Conservation (phyloP, 2,329 filamentous ascomycete species). For the Tolypocladium ovalisporum region DNA sequence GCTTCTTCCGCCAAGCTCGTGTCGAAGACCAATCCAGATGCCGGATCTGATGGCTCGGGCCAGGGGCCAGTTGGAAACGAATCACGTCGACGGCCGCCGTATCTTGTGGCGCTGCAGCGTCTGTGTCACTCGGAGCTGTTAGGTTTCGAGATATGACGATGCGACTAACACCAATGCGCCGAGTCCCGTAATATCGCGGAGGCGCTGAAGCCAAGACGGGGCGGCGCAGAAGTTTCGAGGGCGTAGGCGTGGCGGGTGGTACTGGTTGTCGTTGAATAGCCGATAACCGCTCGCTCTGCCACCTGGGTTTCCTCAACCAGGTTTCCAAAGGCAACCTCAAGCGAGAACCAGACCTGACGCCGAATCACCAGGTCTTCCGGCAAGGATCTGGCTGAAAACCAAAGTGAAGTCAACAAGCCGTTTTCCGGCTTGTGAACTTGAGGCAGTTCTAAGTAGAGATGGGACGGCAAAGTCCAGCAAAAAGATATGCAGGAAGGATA, state of each 20-base stretch:
- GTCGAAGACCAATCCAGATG: constrained; percentile 5
- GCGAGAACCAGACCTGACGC: neutral
- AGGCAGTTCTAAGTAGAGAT: neutral
- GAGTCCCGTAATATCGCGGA: neutral
- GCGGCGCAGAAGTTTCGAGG: neutral
- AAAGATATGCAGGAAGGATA: neutral
- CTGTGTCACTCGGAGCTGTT: constrained; percentile 9
- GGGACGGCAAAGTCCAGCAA: neutral
- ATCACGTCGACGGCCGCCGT: constrained; percentile 9
- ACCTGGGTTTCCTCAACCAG: neutral
- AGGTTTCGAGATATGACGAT: constrained; percentile 9
- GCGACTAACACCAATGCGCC: constrained; percentile 6
- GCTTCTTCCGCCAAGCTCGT: constrained; percentile 8
- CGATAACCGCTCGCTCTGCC: neutral
- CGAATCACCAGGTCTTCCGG: neutral
- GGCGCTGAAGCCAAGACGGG: neutral
- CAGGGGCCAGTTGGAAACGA: constrained; percentile 6
- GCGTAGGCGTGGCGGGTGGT: neutral
- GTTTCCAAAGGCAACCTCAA: neutral
- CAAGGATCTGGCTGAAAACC: neutral
- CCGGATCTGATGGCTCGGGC: constrained; percentile 1
- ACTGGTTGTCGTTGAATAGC: neutral
- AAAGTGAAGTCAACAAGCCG: too few species aligned
- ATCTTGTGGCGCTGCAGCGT: constrained; percentile 10
- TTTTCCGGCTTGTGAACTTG: too few species aligned